Evolutionary conservation across 208 protist genomes (phyloP).

Genomic region (Phytomonas sp.): DNA sequence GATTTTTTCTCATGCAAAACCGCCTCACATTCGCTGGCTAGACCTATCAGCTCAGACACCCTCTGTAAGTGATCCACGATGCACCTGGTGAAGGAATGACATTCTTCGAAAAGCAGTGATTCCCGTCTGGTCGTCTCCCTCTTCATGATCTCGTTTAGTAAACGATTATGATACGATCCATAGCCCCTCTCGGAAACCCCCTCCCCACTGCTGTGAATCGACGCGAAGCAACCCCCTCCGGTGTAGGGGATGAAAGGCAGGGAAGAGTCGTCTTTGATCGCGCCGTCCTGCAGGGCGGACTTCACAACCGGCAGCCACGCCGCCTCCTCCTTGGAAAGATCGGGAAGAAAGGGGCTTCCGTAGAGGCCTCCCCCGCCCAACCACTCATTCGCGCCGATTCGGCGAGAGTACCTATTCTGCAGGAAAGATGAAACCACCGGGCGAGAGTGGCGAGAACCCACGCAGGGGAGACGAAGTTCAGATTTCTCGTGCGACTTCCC

Average conservation of each 20-base stretch:
- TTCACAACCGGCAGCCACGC: neutral
- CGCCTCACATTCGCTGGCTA: slow-evolving; percentile 20
- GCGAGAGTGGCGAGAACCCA: neutral
- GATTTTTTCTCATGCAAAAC: slow-evolving; percentile 24
- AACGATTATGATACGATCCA: neutral
- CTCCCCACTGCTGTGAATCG: neutral
- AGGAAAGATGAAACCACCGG: neutral
- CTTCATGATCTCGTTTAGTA: slow-evolving; percentile 11
- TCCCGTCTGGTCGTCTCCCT: slow-evolving; percentile 11
- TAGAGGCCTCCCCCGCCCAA: neutral
- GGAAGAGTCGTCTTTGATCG: neutral
- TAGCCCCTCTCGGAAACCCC: neutral
- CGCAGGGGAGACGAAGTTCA: neutral
- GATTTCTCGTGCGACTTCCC: neutral
- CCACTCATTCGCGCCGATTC: neutral
- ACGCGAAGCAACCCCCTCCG: neutral
- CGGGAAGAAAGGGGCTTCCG: neutral
- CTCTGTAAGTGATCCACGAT: slow-evolving; percentile 12
- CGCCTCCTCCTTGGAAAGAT: neutral
- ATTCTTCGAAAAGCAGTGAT: slow-evolving; percentile 2
- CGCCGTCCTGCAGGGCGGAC: neutral
- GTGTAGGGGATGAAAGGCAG: neutral
- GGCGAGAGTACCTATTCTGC: neutral
- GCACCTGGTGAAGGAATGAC: slow-evolving; percentile 10
- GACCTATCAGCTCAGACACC: slow-evolving; percentile 18